A percentile compares a stretch with the other conserved stretches of the same genome.
phyloP scores from a whole-genome alignment of 176 grass and related monocot genomes.

The Raddia distichophylla region DNA sequence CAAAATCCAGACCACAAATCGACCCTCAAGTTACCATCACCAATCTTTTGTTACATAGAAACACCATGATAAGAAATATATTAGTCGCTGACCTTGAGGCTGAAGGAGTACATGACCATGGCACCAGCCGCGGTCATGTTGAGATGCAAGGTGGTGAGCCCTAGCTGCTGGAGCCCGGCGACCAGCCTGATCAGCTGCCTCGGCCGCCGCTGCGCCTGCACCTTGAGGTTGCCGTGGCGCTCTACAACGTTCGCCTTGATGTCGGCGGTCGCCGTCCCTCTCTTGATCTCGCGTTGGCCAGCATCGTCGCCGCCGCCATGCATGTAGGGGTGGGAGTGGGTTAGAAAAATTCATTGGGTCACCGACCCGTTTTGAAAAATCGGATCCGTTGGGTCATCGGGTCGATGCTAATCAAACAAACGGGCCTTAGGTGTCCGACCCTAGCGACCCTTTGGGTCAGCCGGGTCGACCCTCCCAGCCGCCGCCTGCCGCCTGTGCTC shows the following conservation, averaged over 20 bases:
- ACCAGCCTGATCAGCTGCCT: slow-evolving; percentile 55
- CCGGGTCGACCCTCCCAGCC: too few relatives aligned
- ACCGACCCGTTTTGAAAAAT: too few relatives aligned
- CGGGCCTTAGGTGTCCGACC: too few relatives aligned
- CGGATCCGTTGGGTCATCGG: too few relatives aligned
- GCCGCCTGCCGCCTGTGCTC: too few relatives aligned
- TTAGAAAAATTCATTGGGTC: too few relatives aligned
- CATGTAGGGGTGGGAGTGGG: too few relatives aligned
- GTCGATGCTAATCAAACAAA: too few relatives aligned
- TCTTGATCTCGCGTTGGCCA: not conserved
- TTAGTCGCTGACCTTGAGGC: slow-evolving; percentile 46
- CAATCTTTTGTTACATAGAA: not conserved
- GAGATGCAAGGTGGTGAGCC: slow-evolving; percentile 58
- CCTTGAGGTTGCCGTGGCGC: slow-evolving; percentile 56
- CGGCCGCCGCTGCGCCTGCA: slow-evolving; percentile 40
- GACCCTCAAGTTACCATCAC: not conserved
- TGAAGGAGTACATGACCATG: slow-evolving; percentile 57
- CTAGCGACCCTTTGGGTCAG: too few relatives aligned
- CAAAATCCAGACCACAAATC: slow-evolving; percentile 7
- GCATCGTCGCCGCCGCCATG: not conserved
- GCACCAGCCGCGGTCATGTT: slow-evolving; percentile 45
- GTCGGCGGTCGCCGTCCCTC: slow-evolving; percentile 36
- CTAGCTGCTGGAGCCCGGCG: slow-evolving; percentile 44
- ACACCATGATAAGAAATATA: not conserved
- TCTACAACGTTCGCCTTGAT: slow-evolving; percentile 64